Conservation (phyloP, 2,329 filamentous ascomycete genomes). For the Aspergillus nomiae region DNA sequence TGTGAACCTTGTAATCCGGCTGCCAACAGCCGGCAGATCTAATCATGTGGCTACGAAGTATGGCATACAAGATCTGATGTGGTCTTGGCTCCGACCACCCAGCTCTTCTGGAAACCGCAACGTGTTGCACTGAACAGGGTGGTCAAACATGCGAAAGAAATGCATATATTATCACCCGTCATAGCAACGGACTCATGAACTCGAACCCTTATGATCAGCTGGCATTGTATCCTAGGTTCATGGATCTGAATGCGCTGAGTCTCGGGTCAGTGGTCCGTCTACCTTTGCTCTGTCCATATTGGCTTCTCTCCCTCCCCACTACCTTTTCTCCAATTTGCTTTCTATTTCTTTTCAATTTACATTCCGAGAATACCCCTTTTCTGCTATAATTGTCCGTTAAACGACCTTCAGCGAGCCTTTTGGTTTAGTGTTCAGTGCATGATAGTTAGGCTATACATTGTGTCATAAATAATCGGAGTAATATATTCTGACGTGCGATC, state of each 20-base stretch:
- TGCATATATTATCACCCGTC: background rate
- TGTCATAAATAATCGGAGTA: slow-evolving; percentile 2
- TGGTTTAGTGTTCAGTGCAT: slow-evolving; percentile 20
- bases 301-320: slow-evolving; percentile 14
- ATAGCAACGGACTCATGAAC: background rate
- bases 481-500: background rate
- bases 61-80: background rate
- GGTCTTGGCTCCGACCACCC: background rate
- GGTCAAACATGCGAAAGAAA: background rate
- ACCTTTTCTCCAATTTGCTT: slow-evolving; percentile 6
- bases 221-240: background rate
- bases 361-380: slow-evolving; percentile 39
- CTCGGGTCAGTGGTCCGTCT: background rate
- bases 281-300: slow-evolving; percentile 26
- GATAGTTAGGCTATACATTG: slow-evolving; percentile 18
- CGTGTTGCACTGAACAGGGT: background rate
- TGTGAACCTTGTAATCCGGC: background rate
- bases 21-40: background rate
- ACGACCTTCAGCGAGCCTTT: slow-evolving; percentile 29
- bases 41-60: background rate
- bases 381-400: slow-evolving; percentile 32
- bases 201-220: background rate
- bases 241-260: background rate
- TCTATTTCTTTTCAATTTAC: slow-evolving; percentile 14
- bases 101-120: background rate